phyloP scores from a whole-genome alignment of 2,329 filamentous ascomycete species.

The Arthrobotrys conoides region DNA sequence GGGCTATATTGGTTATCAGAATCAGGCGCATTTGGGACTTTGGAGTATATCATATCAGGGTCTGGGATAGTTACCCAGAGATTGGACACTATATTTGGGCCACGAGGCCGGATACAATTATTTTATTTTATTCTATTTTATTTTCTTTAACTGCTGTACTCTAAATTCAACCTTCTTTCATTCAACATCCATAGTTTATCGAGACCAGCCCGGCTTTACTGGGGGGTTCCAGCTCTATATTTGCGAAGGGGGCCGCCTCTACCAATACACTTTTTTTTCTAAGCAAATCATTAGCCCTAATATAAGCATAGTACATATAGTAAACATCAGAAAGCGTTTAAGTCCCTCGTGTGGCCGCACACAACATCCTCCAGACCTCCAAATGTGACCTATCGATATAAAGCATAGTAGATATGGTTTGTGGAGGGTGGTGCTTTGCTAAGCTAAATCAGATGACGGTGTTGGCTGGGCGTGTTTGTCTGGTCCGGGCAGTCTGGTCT shows the following conservation, averaged over 20 bases:
- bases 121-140: too few relatives aligned
- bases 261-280: slow-evolving; percentile 4
- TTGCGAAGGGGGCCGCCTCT: too few relatives aligned
- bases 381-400: too few relatives aligned
- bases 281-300: background rate
- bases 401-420: too few relatives aligned
- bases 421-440: background rate
- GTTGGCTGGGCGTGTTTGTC: slow-evolving; percentile 42
- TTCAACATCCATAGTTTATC: slow-evolving; percentile 6
- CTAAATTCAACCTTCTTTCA: slow-evolving; percentile 14
- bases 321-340: background rate
- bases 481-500: background rate
- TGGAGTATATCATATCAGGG: slow-evolving; percentile 24
- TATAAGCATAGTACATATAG: background rate
- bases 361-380: too few relatives aligned
- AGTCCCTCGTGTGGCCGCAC: too few relatives aligned
- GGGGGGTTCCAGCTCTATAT: slow-evolving; percentile 2
- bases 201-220: background rate
- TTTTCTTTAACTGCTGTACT: slow-evolving; percentile 3
- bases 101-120: slow-evolving; percentile 7
- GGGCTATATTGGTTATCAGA: slow-evolving; percentile 30
- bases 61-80: slow-evolving; percentile 14
- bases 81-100: slow-evolving; percentile 7
- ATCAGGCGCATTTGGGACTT: slow-evolving; percentile 30
- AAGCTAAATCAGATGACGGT: slow-evolving; percentile 41